Evolutionary conservation across 169 alveolate species (phyloP).

Genomic region (Eimeria acervulina): DNA sequence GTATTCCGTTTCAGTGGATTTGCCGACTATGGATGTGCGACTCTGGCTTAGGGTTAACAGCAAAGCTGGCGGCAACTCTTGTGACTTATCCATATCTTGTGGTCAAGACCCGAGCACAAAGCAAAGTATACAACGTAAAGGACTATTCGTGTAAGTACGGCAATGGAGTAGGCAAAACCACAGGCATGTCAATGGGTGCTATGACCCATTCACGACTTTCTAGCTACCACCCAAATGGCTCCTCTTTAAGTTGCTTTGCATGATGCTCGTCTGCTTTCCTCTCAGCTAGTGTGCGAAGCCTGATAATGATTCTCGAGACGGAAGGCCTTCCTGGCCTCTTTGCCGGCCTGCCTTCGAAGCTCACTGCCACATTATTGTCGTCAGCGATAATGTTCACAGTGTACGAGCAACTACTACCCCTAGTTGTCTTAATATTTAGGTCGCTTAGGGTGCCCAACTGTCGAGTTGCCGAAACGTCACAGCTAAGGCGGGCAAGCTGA

Average conservation of each 20-base stretch:
- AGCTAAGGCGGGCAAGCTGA: background rate
- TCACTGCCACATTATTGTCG: constrained; percentile 75
- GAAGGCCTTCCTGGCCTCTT: constrained; percentile 80
- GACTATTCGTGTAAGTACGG: constrained; percentile 77
- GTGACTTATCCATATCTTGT: constrained; percentile 82
- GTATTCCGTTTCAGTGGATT: background rate
- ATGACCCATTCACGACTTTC: background rate
- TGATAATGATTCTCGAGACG: constrained; percentile 81
- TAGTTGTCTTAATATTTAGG: constrained; percentile 28
- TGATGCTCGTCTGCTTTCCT: background rate
- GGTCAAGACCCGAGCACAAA: constrained; percentile 84
- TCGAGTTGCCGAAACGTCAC: background rate
- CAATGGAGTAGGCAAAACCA: background rate
- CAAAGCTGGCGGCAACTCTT: constrained; percentile 82
- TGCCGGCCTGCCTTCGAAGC: constrained; percentile 82
- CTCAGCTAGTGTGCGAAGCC: constrained; percentile 76
- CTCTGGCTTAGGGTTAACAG: constrained; percentile 56
- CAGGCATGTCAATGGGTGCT: background rate
- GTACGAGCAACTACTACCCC: constrained; percentile 76
- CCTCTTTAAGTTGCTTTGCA: background rate
- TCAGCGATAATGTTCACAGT: constrained; percentile 82
- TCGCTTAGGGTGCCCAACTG: background rate
- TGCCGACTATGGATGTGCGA: background rate
- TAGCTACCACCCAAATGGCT: background rate
- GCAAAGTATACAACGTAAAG: constrained; percentile 71